phyloP scores from a whole-genome alignment of 768 basidiomycete species.

The Pulveroboletus ravenelii region DNA sequence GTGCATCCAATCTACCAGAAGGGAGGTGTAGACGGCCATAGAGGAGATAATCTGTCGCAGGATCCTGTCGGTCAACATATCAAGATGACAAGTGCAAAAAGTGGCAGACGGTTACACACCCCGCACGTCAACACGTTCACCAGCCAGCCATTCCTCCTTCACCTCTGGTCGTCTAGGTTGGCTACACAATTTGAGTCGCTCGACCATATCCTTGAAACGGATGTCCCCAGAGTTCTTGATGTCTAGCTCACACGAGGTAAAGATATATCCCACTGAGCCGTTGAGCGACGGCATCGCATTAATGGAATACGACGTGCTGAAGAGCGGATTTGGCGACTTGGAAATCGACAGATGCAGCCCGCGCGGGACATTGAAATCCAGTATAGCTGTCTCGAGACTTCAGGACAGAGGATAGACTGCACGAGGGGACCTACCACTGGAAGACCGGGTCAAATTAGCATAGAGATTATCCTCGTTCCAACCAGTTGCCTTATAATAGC shows the following conservation, averaged over 20 bases:
- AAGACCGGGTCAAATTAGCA: constrained; percentile 83
- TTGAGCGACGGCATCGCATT: constrained; percentile 90
- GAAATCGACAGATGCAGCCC: constrained; percentile 77
- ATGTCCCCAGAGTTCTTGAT: constrained; percentile 66
- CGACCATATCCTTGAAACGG: constrained; percentile 83
- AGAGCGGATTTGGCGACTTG: constrained; percentile 84
- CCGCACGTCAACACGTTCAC: constrained; percentile 68
- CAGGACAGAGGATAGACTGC: constrained; percentile 2
- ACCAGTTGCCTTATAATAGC: constrained; percentile 87
- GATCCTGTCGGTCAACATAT: constrained; percentile 20
- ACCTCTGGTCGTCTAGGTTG: constrained; percentile 75
- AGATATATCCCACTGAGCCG: constrained; percentile 91
- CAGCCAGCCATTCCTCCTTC: constrained; percentile 78
- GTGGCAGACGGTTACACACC: constrained; percentile 44
- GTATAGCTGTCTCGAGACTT: constrained; percentile 53
- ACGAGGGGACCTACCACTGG: constrained; percentile 56
- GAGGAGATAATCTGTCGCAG: constrained; percentile 74
- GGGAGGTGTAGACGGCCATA: constrained; percentile 92
- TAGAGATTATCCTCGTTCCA: constrained; percentile 98
- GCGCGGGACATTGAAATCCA: constrained; percentile 85
- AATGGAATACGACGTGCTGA: constrained; percentile 89
- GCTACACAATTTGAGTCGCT: constrained; percentile 80
- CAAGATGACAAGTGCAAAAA: constrained; percentile 3
- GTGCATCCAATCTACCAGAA: constrained; percentile 79
- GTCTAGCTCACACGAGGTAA: constrained; percentile 80